Conservation (phyloP, 108 stramenopile genomes). For the Licmophora abbreviata region DNA sequence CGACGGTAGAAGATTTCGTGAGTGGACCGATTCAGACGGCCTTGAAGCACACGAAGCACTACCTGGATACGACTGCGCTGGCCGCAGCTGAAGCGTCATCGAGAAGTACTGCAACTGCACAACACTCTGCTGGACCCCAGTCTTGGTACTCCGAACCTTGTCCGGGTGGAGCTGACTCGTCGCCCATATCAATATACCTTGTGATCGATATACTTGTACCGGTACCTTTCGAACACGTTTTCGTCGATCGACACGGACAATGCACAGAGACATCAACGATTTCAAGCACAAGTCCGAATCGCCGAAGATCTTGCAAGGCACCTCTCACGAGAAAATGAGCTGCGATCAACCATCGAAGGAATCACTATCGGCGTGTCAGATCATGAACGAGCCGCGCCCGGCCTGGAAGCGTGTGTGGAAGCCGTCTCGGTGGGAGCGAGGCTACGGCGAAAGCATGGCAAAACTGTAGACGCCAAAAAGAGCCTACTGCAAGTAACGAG, state of each 20-base stretch:
- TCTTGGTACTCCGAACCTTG: too few species aligned
- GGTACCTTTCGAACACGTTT: neutral
- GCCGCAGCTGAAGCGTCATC: neutral
- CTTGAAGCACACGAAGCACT: too few species aligned
- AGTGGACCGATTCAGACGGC: too few species aligned
- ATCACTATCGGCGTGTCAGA: slow-evolving; percentile 42
- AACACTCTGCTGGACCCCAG: too few species aligned
- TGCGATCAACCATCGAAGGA: slow-evolving; percentile 39
- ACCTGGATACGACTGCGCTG: neutral
- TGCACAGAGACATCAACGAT: neutral
- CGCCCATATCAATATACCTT: slow-evolving; percentile 5
- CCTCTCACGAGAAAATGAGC: neutral
- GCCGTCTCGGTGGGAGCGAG: slow-evolving; percentile 30
- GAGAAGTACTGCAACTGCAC: neutral
- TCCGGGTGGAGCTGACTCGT: too few species aligned
- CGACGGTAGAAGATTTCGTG: slow-evolving; percentile 5
- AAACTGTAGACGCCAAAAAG: slow-evolving; percentile 13
- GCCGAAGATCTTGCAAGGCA: slow-evolving; percentile 5
- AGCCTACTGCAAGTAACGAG: slow-evolving; percentile 37
- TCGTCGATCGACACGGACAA: neutral
- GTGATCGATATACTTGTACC: slow-evolving; percentile 9
- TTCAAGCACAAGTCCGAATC: slow-evolving; percentile 1
- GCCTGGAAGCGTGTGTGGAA: slow-evolving; percentile 54
- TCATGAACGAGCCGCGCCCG: slow-evolving; percentile 50
- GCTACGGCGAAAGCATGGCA: slow-evolving; percentile 22